Evolutionary conservation across 2,329 filamentous ascomycete genomes (phyloP).

Genomic region (Byssochlamys sp.): DNA sequence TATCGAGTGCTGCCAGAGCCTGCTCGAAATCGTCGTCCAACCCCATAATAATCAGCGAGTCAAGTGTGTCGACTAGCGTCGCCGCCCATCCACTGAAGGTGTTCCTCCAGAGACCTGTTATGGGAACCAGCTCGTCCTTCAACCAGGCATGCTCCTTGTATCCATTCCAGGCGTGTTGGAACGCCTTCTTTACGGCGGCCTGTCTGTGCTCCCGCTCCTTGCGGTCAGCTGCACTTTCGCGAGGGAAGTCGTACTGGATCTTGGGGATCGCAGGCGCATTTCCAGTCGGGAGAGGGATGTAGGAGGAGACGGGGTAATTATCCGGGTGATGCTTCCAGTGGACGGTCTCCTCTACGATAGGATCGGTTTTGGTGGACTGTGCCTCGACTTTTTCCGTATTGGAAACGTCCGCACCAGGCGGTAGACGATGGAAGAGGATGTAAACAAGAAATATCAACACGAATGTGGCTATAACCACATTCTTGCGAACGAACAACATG

Average conservation of each 20-base stretch:
- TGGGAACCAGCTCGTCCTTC: conserved; percentile 74
- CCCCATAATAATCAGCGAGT: conserved; percentile 79
- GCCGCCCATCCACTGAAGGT: conserved; percentile 89
- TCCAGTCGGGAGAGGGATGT: conserved; percentile 64
- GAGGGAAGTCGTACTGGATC: conserved; percentile 64
- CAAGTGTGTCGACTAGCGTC: conserved; percentile 71
- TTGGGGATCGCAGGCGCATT: conserved; percentile 59
- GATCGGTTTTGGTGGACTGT: neutral
- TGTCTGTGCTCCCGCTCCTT: conserved; percentile 56
- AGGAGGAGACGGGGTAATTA: conserved; percentile 63
- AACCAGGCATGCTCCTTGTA: conserved; percentile 74
- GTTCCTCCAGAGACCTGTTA: conserved; percentile 59
- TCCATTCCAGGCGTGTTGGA: conserved; percentile 68
- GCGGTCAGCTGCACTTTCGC: conserved; percentile 52
- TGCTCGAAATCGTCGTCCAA: conserved; percentile 69
- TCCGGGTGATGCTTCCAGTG: conserved; percentile 67
- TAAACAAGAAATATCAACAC: conserved; percentile 18
- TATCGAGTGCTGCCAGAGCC: conserved; percentile 57
- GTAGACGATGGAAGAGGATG: conserved; percentile 14
- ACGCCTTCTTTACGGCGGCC: conserved; percentile 60
- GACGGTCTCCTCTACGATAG: conserved; percentile 12
- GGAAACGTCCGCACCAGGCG: conserved; percentile 10
- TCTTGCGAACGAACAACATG: conserved; percentile 20
- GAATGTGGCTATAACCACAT: conserved; percentile 16
- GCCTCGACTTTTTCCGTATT: neutral